Evolutionary conservation across 2,329 filamentous ascomycete genomes (phyloP), one percentile per base, ranked within the genome.

Genomic region (Phaeosphaeria sp.): DNA sequence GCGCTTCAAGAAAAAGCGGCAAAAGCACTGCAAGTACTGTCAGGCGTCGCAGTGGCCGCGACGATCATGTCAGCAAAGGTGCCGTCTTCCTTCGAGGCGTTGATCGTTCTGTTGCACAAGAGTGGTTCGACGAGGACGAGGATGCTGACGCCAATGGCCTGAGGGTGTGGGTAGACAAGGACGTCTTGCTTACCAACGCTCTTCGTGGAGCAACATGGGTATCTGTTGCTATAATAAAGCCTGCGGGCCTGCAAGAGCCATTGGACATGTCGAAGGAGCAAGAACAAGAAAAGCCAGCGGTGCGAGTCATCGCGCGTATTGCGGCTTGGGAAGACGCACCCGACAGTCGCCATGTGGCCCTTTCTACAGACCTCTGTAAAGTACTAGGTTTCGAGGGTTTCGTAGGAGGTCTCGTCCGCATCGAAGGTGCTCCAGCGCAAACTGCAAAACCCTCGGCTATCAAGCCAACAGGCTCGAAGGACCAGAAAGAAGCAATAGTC

Each of bases 241-340:
- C 94, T 36, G 87, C 89, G 15, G 91, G 90, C 2, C 79, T 97
- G 22, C 88, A 93, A 64, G 84, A 88, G 55, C 86, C 89, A 0
- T 78, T 88, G 1, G 90, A 93, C 69, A 86, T 90, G 48, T 90
- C 94, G 64, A 87, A 87, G 54, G 89, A 91, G 51, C 84, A 79
- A 67, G 79, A 90, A 69, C 81, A 85, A 65, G 80, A 87, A 30
- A 82, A 83, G 59, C 80, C 83, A 10, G 82, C 88, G 1, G 80
- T 83, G 17, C 94, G 89, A 65, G 79, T 98, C 1, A 85, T 98
- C 39, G 94, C 93, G 2, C 87, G 86, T 61, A 77, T 98, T 3
- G 81, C 85, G 41, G 80, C 87, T 1, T 99, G 95, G 96, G 86
- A 93, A 56, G 92, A 96, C 70, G 89, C 93, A 1, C 93, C 95